Base-by-base conservation (phyloP, 352 stramenopile species). In the Phytophthora capsici region DNA sequence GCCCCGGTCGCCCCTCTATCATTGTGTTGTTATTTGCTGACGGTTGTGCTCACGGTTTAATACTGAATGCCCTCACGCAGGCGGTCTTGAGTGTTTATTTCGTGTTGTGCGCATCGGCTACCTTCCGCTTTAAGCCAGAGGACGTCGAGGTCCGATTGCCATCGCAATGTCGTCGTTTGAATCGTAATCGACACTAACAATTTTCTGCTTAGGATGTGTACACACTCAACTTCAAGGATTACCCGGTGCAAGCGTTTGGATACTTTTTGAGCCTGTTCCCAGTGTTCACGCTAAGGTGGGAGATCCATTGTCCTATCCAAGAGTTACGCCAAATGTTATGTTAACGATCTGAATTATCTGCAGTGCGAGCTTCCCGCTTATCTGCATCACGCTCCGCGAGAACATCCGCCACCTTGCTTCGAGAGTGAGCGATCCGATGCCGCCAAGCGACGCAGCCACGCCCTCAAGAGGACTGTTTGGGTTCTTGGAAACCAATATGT, bases 211-310 rank as follows among this genome's bases (percentile, higher is more conserved):
- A 95, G 87, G 88, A 96, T 68, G 86, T 96, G 34, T 96, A 96
- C 71, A 94, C 88, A 41, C 86, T 96, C 54, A 96, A 96, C 73
- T 96, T 96, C 64, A 90, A 91, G 66, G 56, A 86, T 61, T 92
- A 93, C 66, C 70, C 85, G 13, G 71, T 94, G 32, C 80, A 88
- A 36, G 75, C 84, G 43, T 81, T 94, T 63, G 84, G 86, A 48
- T 96, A 96, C 65, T 96, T 96, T 57, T 71, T 96, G 38, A 94
- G 85, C 37, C 69, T 96, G 12, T 96, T 96, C 71, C 88, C 88
- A 10, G 88, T 96, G 26, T 96, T 87, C 63, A 96, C 88, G 8
- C 64, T 96, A 16, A 94, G 85, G 87, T 93, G 58, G 4, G 69
- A n/a, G n/a, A n/a, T 28, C 64, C 46, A 28, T 54, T 28, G 49